Percentiles rank a stretch among this genome's conserved stretches.
These are phyloP conservation scores for Colletotrichum brevisporum DNA, from an alignment of 2,329 filamentous ascomycete genomes.

Conservation along the genomic window DNA sequence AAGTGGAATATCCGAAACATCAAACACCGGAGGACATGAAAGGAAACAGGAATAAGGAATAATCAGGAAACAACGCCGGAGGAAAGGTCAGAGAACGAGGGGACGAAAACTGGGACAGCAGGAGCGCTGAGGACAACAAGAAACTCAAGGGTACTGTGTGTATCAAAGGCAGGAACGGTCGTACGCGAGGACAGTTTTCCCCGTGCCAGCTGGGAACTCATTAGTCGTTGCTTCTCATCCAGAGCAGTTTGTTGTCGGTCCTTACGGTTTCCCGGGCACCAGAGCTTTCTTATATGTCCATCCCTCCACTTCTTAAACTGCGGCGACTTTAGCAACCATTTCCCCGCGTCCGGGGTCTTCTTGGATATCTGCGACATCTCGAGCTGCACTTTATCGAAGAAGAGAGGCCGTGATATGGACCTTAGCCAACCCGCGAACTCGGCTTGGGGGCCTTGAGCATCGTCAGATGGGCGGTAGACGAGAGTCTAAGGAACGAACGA, in stretches of 20 bases:
- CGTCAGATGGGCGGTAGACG: neutral
- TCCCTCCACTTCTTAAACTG: conserved; percentile 7
- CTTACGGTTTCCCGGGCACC: conserved; percentile 25
- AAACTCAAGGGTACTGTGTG: too few species aligned
- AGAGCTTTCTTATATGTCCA: conserved; percentile 9
- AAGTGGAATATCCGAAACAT: neutral
- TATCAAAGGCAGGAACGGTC: neutral
- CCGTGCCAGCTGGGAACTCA: conserved; percentile 5
- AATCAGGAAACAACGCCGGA: too few species aligned
- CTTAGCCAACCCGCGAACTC: conserved; percentile 14
- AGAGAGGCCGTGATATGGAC: conserved; percentile 7
- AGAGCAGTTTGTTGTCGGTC: neutral
- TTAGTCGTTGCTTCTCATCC: neutral
- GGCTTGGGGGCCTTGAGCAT: neutral
- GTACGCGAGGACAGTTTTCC: conserved; percentile 18
- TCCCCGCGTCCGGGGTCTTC: conserved; percentile 11
- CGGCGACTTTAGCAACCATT: neutral
- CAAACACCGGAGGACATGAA: neutral
- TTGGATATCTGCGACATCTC: conserved; percentile 6
- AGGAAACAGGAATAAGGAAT: too few species aligned
- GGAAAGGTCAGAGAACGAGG: too few species aligned
- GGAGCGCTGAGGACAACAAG: too few species aligned
- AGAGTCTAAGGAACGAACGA: neutral
- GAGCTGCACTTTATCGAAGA: conserved; percentile 14
- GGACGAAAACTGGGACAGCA: too few species aligned